Base-by-base conservation (phyloP, 2,329 filamentous ascomycete genomes). In the Lachnellula willkommii region DNA sequence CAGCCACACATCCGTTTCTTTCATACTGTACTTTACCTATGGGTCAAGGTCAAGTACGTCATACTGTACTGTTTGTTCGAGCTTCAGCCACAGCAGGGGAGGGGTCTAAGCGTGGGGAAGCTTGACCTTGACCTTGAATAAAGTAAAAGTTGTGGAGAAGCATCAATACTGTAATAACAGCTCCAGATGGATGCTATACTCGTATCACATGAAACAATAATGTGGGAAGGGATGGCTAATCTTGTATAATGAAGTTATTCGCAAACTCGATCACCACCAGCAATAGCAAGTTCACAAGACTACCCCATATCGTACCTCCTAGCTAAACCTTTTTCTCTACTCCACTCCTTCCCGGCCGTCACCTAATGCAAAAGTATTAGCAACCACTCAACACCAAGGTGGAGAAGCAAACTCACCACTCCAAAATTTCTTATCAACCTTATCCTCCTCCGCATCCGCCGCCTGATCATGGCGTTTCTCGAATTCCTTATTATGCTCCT, bases 401-500 rank as follows among this genome's bases (percentile, higher is more conserved):
- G 7, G 20, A 5, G 24, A 5, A 47, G 42, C 24, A 53, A n/a
- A 51, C 56, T 53, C 20, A 66, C 72, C 72, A 54, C 59, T 71
- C 79, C 81, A 84, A 59, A 79, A 85, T 17, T 74, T 77, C 67
- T 79, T 77, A 56, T 81, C 72, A 2, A 84, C 80, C 70, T 79
- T 79, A 56, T 82, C 79, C 1, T 72, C 68, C 1, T 65, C 70
- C 0, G 77, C 76, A 3, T 61, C 46, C 5, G 69, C 63, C 0
- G 75, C 74, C 12, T 69, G 72, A 55, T 80, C 81, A 63, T 84
- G 77, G 59, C 76, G 77, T 62, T 75, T 65, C 48, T 78, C 78
- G 66, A 85, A 84, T 0, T 84, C 79, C 60, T 59, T 60, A 57
- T 85, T 85, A 65, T 85, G 82, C 69, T 74, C 66, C 52, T 82